Evolutionary conservation across 352 stramenopile species (phyloP), one percentile per base, ranked within the genome.

Genomic region (Peronospora tabacina): DNA sequence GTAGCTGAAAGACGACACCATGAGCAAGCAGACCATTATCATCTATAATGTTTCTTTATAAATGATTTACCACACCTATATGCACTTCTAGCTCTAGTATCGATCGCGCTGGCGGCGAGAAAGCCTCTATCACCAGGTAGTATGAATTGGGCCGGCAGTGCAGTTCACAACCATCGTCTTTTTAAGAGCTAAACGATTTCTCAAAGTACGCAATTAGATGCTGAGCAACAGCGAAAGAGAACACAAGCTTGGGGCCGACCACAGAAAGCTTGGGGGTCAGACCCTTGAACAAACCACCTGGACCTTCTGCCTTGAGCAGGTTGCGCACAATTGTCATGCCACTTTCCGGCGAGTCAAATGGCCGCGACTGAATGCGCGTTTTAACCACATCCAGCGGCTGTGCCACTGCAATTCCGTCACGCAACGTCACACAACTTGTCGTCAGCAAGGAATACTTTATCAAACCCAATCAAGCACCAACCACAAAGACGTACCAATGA

Each of bases 301-400:
- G 52, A 24, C 93, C 93, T 58, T 98, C 93, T 29, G 96, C 80
- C 61, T 93, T 82, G 46, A 98, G 81, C 61, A 97, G 69, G 62
- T 96, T 94, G 55, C 76, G 82, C 48, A 98, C 77, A 36, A 98
- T 89, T 35, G 77, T 73, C 53, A 85, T 72, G 48, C 93, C 93
- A 52, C 71, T 94, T 63, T 97, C 87, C 0, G 87, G 90, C 44
- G 87, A 96, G 68, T 98, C 86, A 60, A 98, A 98, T 34, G 89
- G 74, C 33, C 87, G 80, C 38, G 87, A 93, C 66, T 98, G 93
- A 38, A 98, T 83, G 51, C 93, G 81, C 35, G 91, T 98, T 74
- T 98, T 98, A 76, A 98, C 93, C 37, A 98, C 91, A 75, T 98
- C 93, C 43, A 94, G 62, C 34, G 93, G 93, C 60, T 95, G 84